Evolutionary conservation across 1,284 basidiomycete genomes (phyloP).

Genomic region (Nidula niveotomentosa): DNA sequence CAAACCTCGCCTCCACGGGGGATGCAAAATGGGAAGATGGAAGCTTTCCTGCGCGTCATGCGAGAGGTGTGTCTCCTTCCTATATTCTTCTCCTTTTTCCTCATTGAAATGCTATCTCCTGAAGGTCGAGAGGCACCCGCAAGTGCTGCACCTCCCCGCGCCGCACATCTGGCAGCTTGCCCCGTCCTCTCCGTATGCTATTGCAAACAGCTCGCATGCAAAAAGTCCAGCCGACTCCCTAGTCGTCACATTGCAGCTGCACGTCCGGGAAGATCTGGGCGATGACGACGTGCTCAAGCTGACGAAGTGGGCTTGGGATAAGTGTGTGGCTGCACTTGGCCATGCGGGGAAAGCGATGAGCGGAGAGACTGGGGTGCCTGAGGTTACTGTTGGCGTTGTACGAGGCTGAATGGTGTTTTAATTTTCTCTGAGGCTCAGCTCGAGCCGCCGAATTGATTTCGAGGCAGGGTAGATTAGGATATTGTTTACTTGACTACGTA

Average conservation of each 20-base stretch:
- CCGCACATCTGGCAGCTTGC: slow-evolving; percentile 88
- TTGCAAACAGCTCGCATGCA: background rate
- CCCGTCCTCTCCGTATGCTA: slow-evolving; percentile 31
- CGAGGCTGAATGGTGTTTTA: background rate
- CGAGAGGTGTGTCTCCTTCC: slow-evolving; percentile 58
- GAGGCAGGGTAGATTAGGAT: too few relatives aligned
- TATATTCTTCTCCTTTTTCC: slow-evolving; percentile 7
- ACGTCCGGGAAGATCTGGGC: slow-evolving; percentile 65
- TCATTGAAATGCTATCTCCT: slow-evolving; percentile 3
- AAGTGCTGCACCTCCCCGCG: slow-evolving; percentile 75
- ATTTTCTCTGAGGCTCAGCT: too few relatives aligned
- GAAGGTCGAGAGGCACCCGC: slow-evolving; percentile 77
- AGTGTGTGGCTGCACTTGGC: slow-evolving; percentile 45
- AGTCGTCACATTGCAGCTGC: slow-evolving; percentile 82
- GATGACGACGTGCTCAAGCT: slow-evolving; percentile 76
- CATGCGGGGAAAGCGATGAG: slow-evolving; percentile 8
- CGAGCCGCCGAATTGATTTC: too few relatives aligned
- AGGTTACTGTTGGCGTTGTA: slow-evolving; percentile 5
- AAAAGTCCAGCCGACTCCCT: slow-evolving; percentile 40
- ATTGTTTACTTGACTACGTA: too few relatives aligned
- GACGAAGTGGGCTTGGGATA: slow-evolving; percentile 73
- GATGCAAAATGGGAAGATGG: slow-evolving; percentile 64
- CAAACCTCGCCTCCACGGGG: slow-evolving; percentile 82
- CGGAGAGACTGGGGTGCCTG: background rate
- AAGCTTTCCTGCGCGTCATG: slow-evolving; percentile 74